Evolutionary conservation across 2,329 filamentous ascomycete species (phyloP), one percentile per base, ranked within the genome.

Genomic region (Daldinia sp.): DNA sequence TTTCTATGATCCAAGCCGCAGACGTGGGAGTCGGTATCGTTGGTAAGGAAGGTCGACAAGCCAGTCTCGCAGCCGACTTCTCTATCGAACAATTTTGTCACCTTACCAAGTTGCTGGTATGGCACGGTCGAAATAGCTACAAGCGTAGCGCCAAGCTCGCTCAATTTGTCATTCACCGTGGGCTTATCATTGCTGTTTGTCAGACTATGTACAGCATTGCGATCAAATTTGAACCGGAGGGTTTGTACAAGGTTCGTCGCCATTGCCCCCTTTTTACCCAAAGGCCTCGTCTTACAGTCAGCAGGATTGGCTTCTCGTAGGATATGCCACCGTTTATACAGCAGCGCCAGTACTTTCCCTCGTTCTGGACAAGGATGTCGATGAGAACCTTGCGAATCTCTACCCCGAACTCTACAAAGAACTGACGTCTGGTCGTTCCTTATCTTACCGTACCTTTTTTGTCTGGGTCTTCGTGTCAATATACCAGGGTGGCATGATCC

Each of bases 391-490:
- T 4, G 94, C 96, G 20, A 98, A 96, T 73, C 86, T 99, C 4
- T 99, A 99, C 78, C 97, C 96, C 0, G 96, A 99, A 77, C 87
- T 99, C 1, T 99, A 99, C 86, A 97, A 97, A 78, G 97, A 99
- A 79, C 86, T 99, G n/a, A 98, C 95, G 0, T 88, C 89, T 0
- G 95, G 95, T 9, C 90, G 92, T 13, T 94, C 92, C 4, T 86
- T 99, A 18, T 94, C 91, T 58, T 98, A 98, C 81, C 90, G 92
- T 61, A 97, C 94, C 10, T 99, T 99, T 82, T 97, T 98, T 82
- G 90, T 95, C 70, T 99, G 97, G 97, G 93, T 98, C 5, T 86
- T 94, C 15, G 93, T 99, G 10, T 97, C 93, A 41, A 89, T 99
- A 73, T 99, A 99, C 81, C 96, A 99, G 80, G 96, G 96, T 57